phyloP scores from a whole-genome alignment of 2,329 filamentous ascomycete species.

The Boeremia exigua region DNA sequence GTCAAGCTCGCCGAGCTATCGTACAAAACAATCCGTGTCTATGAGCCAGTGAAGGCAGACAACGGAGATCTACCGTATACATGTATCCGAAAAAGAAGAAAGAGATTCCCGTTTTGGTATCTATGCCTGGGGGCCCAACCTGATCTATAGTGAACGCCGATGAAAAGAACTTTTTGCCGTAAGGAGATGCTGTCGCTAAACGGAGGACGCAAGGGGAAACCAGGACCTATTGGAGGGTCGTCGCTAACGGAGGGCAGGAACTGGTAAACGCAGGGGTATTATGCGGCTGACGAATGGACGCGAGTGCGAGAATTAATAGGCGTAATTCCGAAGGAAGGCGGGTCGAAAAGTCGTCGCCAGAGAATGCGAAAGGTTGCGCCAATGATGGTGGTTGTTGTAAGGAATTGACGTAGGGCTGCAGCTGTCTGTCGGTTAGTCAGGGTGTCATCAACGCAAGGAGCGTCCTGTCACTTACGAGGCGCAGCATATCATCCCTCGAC shows the following conservation, averaged over 20 bases:
- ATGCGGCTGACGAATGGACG: conserved; percentile 44
- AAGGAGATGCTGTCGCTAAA: conserved; percentile 47
- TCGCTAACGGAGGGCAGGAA: conserved; percentile 31
- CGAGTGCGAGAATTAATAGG: conserved; percentile 46
- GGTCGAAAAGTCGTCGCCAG: conserved; percentile 15
- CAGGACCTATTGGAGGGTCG: conserved; percentile 14
- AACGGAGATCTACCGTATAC: conserved; percentile 43
- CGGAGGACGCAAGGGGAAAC: conserved; percentile 30
- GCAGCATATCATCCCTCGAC: conserved; percentile 39
- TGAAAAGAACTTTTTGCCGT: conserved; percentile 39
- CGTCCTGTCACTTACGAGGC: conserved; percentile 43
- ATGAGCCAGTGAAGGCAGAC: conserved; percentile 43
- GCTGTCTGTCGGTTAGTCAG: conserved; percentile 37
- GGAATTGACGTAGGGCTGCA: conserved; percentile 34
- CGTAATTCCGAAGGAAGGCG: conserved; percentile 39
- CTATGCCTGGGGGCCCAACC: conserved; percentile 48
- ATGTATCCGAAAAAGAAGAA: conserved; percentile 30
- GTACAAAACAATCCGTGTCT: conserved; percentile 42
- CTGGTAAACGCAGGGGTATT: conserved; percentile 45
- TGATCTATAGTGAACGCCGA: conserved; percentile 49
- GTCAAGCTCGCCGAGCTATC: conserved; percentile 42
- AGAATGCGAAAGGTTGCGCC: conserved; percentile 15
- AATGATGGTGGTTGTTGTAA: conserved; percentile 22
- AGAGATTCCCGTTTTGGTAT: conserved; percentile 48
- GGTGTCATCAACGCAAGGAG: conserved; percentile 35